Base-by-base conservation (phyloP, 345 rosid genomes). In the Draba incana region DNA sequence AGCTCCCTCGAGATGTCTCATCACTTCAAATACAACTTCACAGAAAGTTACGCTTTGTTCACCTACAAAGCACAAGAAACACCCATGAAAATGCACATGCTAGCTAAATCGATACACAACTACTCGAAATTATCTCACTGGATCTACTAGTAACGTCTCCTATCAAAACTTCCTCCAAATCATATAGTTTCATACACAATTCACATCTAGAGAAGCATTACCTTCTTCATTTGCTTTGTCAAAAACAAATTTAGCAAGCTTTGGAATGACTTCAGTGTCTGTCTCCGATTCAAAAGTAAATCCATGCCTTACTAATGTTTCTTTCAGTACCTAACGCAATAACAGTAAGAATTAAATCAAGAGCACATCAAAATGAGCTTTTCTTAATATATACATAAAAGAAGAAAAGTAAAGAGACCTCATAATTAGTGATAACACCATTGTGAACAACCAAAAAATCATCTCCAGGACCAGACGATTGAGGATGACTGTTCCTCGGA, bases 1-100 rank as follows among this genome's bases (percentile, higher is more conserved):
- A 44, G 99, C 99, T 71, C 99, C 99, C 71, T 91, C 99, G 63
- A 94, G 95, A 70, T 87, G 97, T 70, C 92, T 84, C 92, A 94
- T 86, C 66, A 94, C 96, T 82, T 94, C 99, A 68, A 87, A 80
- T 28, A 94, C 97, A 77, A 94, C 97, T 76, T 91, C 91, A 78
- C 91, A 81, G 78, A 94, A 94, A 44, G 92, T 74, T 50, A 86
- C 92, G 24, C 80, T 75, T 69, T 79, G 84, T 50, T 66, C 86
- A 72, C 92, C 97, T 93, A 83, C 70, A 77, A 56, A 68, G 15
- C 67, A 74, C 70, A 68, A 4, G 59, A 59, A 53, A 61, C 4
- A 20, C 12, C 25, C 14, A 3, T 20, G 44, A 33, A 20, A 30
- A 39, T 20, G 45, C 12, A n/a, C 48, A 74, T 3, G 28, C 56